Percentiles rank a stretch among this genome's conserved stretches.
Evolutionary conservation across 2,329 filamentous ascomycete genomes (phyloP).

Genomic region (Capronia epimyces): DNA sequence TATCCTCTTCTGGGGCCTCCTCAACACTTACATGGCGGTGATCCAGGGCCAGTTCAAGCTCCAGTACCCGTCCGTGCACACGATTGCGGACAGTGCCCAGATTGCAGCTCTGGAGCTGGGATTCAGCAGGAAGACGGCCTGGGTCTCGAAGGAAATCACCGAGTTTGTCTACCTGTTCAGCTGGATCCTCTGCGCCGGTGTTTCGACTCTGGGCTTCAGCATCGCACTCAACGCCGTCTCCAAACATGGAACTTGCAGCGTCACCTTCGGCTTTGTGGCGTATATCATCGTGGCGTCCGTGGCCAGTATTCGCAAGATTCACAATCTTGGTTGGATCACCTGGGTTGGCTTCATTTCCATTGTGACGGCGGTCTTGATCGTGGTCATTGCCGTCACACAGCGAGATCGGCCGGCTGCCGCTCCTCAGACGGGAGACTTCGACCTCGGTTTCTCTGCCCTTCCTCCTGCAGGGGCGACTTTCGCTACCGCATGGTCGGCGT

Average conservation of each 20-base stretch:
- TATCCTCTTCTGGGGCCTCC: slow-evolving; percentile 45
- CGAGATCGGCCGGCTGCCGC: slow-evolving; percentile 35
- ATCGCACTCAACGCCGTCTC: slow-evolving; percentile 42
- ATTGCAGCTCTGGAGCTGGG: slow-evolving; percentile 40
- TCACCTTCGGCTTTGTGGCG: slow-evolving; percentile 29
- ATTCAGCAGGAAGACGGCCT: no score
- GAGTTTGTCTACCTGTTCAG: slow-evolving; percentile 36
- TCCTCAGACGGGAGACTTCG: slow-evolving; percentile 30
- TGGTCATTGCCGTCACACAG: slow-evolving; percentile 33
- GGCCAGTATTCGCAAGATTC: slow-evolving; percentile 31
- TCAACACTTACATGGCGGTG: slow-evolving; percentile 47
- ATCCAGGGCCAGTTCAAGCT: slow-evolving; percentile 49
- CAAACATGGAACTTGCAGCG: slow-evolving; percentile 34
- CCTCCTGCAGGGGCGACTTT: slow-evolving; percentile 25
- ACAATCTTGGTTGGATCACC: slow-evolving; percentile 49
- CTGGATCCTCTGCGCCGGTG: slow-evolving; percentile 39
- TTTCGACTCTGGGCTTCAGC: slow-evolving; percentile 40
- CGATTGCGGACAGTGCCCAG: slow-evolving; percentile 54
- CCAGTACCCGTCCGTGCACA: slow-evolving; percentile 47
- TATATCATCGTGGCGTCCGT: slow-evolving; percentile 27
- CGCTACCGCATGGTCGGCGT: slow-evolving; percentile 30
- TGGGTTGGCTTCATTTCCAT: slow-evolving; percentile 50
- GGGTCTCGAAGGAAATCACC: slow-evolving; percentile 40
- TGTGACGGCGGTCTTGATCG: slow-evolving; percentile 36
- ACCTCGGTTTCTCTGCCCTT: slow-evolving; percentile 31